Evolutionary conservation across 495 filamentous ascomycete genomes (phyloP), one percentile per base, ranked within the genome.

Genomic region (Podospora pseudocomata): DNA sequence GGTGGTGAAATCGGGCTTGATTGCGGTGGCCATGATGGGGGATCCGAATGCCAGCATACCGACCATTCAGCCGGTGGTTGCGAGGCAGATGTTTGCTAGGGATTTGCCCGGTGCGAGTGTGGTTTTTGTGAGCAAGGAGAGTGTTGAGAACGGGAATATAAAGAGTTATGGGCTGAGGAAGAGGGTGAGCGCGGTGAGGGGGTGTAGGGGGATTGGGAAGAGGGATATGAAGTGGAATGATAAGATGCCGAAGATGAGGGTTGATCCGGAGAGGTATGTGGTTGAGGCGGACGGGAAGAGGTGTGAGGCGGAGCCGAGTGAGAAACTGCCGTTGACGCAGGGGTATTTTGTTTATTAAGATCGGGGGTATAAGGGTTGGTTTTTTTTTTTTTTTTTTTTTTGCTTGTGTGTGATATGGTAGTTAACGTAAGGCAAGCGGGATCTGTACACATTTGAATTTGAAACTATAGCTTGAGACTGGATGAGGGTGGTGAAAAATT

Each of bases 161-260:
- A 81, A 85, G 28, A 75, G 72, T 11, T 98, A 97, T 77, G 86
- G 86, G 3, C 81, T 99, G 65, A 86, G 85, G 70, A 96, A 95
- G 78, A 85, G 92, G 49, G 80, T 98, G 67, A 92, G 93, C 81
- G 80, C 91, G 9, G 92, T 98, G 30, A 88, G 86, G 71, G 87
- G 88, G 62, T 97, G 94, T 76, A 86, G 95, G 68, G 86, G 80
- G 20, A 86, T 98, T 63, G 83, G 90, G 19, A 99, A 99, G 85
- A 85, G 82, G 74, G 92, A 98, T 75, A 97, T 99, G 94, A 95
- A 93, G 78, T 92, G 86, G 78, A 99, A 99, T 78, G 89, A 93
- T 73, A 77, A 80, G 20, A 93, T 89, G 89, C 95, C 95, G 19
- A 88, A 84, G 80, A 98, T 98, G 93, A 89, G 85, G 76, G 95